Conservation (phyloP, 1,284 basidiomycete genomes). For the Ceratobasidium sp. region DNA sequence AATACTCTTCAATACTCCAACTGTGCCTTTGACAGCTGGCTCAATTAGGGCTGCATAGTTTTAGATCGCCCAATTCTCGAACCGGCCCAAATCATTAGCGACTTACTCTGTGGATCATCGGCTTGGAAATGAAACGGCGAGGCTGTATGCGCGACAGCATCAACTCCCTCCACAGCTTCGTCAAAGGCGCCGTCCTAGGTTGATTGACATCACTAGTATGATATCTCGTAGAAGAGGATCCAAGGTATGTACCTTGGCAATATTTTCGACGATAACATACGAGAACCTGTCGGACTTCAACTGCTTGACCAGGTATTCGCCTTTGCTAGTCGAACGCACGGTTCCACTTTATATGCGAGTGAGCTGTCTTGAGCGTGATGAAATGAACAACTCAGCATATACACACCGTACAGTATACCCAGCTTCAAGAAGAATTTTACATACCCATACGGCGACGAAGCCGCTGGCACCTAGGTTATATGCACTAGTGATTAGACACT, state of each 20-base stretch:
- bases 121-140: slow-evolving; percentile 47
- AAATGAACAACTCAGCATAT: background rate
- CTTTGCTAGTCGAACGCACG: slow-evolving; percentile 50
- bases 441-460: slow-evolving; percentile 50
- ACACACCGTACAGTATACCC: slow-evolving; percentile 48
- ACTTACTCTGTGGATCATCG: slow-evolving; percentile 48
- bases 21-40: slow-evolving; percentile 56
- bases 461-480: slow-evolving; percentile 48
- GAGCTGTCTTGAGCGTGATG: background rate
- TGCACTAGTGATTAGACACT: background rate
- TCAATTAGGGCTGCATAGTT: slow-evolving; percentile 51
- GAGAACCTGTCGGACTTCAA: slow-evolving; percentile 49
- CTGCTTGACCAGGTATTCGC: slow-evolving; percentile 49
- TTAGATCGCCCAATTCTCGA: background rate
- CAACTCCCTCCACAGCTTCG: slow-evolving; percentile 52
- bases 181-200: slow-evolving; percentile 50
- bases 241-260: slow-evolving; percentile 46
- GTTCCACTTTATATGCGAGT: slow-evolving; percentile 32
- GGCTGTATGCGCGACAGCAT: slow-evolving; percentile 52
- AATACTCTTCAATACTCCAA: slow-evolving; percentile 54
- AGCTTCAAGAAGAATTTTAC: slow-evolving; percentile 47
- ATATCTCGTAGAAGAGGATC: background rate
- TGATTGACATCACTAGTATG: background rate
- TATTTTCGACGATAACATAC: slow-evolving; percentile 51
- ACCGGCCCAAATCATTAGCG: background rate